Conservation (phyloP, 2,329 filamentous ascomycete species). For the Trichoderma cornu-damae region DNA sequence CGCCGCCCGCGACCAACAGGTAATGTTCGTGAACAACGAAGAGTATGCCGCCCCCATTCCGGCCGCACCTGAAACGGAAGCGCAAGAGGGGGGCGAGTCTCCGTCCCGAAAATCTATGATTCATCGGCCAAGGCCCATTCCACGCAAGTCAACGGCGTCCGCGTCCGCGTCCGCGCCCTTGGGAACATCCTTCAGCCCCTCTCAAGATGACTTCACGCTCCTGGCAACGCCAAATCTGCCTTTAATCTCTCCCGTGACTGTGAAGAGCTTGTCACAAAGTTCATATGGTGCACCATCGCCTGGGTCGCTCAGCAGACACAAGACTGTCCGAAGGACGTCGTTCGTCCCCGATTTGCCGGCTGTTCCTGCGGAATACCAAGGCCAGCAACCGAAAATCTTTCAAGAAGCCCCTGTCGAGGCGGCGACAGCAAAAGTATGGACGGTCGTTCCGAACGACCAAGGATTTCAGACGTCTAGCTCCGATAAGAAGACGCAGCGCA, state of each 20-base stretch:
- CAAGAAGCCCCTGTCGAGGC: background rate
- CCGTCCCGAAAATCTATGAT: constrained; percentile 39
- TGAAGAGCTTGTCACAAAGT: constrained; percentile 4
- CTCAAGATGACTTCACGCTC: background rate
- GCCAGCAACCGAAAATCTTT: background rate
- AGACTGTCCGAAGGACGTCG: constrained; percentile 12
- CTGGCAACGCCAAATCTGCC: background rate
- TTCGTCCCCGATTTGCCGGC: constrained; percentile 6
- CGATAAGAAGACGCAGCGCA: background rate
- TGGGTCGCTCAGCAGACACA: background rate
- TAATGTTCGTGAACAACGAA: constrained; percentile 54
- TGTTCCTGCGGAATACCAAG: constrained; percentile 9
- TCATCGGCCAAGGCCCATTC: constrained; percentile 52
- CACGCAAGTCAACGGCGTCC: constrained; percentile 40
- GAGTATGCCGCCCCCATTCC: constrained; percentile 25
- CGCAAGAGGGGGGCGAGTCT: constrained; percentile 18
- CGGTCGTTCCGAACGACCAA: constrained; percentile 9
- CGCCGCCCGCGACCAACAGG: constrained; percentile 39
- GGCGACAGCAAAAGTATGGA: background rate
- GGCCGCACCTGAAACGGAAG: constrained; percentile 26
- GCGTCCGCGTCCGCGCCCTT: background rate
- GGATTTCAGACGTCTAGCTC: background rate
- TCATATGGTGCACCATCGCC: background rate
- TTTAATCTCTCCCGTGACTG: constrained; percentile 2
- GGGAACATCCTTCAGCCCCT: background rate